These are phyloP conservation scores for Aegilops umbellulata DNA, from an alignment of 176 grass and related monocot genomes.

Conservation along the genomic window DNA sequence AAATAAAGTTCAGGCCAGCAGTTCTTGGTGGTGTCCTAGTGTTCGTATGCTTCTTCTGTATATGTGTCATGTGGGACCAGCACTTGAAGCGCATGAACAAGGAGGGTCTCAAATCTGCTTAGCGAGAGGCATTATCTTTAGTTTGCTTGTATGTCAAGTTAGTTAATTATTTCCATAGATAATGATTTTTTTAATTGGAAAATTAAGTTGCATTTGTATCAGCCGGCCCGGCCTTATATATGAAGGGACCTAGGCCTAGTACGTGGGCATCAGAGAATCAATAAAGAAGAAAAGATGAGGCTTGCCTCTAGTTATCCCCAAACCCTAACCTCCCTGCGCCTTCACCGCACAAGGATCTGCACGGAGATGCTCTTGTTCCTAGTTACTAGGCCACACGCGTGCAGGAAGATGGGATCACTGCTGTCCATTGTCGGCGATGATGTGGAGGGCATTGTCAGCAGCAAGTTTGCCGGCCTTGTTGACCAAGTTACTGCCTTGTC, in stretches of 20 bases:
- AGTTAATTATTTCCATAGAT: background rate
- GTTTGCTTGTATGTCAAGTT: background rate
- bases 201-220: background rate
- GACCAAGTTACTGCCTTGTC: background rate
- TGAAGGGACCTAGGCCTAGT: background rate
- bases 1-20: background rate
- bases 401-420: background rate
- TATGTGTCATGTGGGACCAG: too few relatives aligned
- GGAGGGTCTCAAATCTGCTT: background rate
- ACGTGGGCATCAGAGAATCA: background rate
- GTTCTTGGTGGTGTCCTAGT: background rate
- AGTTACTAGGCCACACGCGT: background rate
- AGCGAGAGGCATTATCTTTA: background rate
- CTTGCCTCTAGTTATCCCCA: background rate
- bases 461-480: background rate
- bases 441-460: background rate
- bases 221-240: too few relatives aligned
- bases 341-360: background rate
- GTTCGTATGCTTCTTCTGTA: too few relatives aligned
- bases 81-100: background rate
- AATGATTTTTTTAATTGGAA: background rate
- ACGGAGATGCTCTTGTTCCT: background rate
- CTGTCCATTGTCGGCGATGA: background rate
- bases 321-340: background rate
- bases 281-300: background rate